Evolutionary conservation across 495 filamentous ascomycete species (phyloP), one percentile per base, ranked within the genome.

Genomic region (Hypoxylon subgilvum): DNA sequence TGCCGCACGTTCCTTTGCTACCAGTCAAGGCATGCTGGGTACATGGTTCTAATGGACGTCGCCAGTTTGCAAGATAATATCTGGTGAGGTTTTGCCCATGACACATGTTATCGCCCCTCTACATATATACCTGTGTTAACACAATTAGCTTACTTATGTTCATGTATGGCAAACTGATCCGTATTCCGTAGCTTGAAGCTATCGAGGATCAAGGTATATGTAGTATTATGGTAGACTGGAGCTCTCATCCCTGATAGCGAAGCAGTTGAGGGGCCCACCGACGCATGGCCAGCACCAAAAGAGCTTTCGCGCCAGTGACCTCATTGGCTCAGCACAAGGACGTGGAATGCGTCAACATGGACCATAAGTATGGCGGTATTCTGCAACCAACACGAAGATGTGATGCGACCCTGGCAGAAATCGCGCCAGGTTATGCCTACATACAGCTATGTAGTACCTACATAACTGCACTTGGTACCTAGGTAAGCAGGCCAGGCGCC

Each of bases 341-440:
- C 36, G 27, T 58, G 61, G 49, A 64, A 64, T 64, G 61, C 49
- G 54, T 64, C 38, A 64, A 64, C 49, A 54, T 40, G 61, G 44
- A 18, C 31, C 31, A 40, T 4, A 50, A 48, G 52, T 52, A 57
- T 35, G 40, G 41, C 16, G 52, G 18, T 21, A 53, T 49, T 52
- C 41, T 56, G 40, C 53, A 51, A 34, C 39, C 34, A 53, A 56
- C 52, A 53, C 34, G 43, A 57, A 49, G 47, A 48, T 34, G 42
- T 53, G 43, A 53, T 63, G 42, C 53, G 23, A 53, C 52, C 30
- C 28, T 41, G 30, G 12, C 25, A 17, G 18, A 41, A 16, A 48
- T 48, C 27, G 52, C 12, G 16, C 52, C 41, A 52, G 47, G 56
- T 27, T n/a, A n/a, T n/a, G n/a, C n/a, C n/a, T n/a, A n/a, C n/a